These are phyloP conservation scores for Xylariaceae sp. DNA, from an alignment of 2,329 filamentous ascomycete species.

Conservation along the genomic window DNA sequence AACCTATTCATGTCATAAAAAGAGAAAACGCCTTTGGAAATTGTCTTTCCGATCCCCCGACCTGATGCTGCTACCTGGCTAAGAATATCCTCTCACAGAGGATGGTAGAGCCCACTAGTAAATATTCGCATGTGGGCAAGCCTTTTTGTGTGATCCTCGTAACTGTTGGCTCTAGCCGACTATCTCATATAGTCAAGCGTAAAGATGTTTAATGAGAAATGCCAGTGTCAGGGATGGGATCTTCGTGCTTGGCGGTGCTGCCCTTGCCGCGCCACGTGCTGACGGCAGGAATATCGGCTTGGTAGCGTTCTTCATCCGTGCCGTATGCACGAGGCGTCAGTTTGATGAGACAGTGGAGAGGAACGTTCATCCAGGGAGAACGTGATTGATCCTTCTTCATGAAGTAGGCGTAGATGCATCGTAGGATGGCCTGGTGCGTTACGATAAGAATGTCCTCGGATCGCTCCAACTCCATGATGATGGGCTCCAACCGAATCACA, in stretches of 20 bases:
- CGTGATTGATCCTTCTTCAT: slow-evolving; percentile 93
- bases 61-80: not conserved
- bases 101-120: not conserved
- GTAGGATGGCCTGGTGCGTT: slow-evolving; percentile 91
- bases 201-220: slow-evolving; percentile 15
- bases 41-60: too few relatives aligned
- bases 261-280: slow-evolving; percentile 96
- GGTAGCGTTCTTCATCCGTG: slow-evolving; percentile 81
- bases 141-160: not conserved
- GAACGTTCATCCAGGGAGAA: slow-evolving; percentile 98
- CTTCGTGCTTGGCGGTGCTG: slow-evolving; percentile 78
- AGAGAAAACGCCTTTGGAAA: not conserved
- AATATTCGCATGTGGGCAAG: not conserved
- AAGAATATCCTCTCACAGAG: not conserved
- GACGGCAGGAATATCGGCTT: slow-evolving; percentile 89
- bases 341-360: slow-evolving; percentile 93
- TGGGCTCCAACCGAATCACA: slow-evolving; percentile 93
- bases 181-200: not conserved
- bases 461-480: slow-evolving; percentile 98
- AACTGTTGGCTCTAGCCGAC: not conserved
- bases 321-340: slow-evolving; percentile 91
- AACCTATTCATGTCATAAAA: not conserved
- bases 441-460: slow-evolving; percentile 97
- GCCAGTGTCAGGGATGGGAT: slow-evolving; percentile 38
- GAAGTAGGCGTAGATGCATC: slow-evolving; percentile 98